Base-by-base conservation (phyloP, 2,329 filamentous ascomycete species). In the Pyrenochaeta sp. region DNA sequence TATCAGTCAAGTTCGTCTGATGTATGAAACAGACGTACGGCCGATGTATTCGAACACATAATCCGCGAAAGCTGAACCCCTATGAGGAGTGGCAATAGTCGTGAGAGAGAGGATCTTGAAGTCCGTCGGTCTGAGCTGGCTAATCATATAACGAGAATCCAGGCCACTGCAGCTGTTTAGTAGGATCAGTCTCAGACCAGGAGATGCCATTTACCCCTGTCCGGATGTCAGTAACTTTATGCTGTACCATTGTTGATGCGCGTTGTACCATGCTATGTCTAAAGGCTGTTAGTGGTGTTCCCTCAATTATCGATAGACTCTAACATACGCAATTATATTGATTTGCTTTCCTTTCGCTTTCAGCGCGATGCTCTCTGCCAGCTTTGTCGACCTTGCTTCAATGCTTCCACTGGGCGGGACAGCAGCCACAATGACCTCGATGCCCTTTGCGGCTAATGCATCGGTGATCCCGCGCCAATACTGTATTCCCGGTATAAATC, bases 51-150 rank as follows among this genome's bases (percentile, higher is more conserved):
- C 77, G 62, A 88, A 81, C 53, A 86, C 76, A 68, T 85, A 85
- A 69, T 88, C 86, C 36, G 86, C 86, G 57, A 87, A 85, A 5
- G 84, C 80, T 21, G 84, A 86, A 3, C 85, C 84, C 73, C 81
- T 74, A 74, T 88, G 86, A 1, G 86, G 86, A 12, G 83, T 84
- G 2, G 85, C 85, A 51, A 88, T 82, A 0, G 86, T 88, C 0
- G 86, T 88, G 60, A 88, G 71, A 0, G 85, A 87, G 32, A 92
- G 81, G 54, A 97, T 90, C 69, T 91, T 91, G 60, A 97, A 91
- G 45, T 87, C 85, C 2, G 77, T 76, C 9, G 84, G 85, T 44
- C 80, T 79, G 18, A 88, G 73, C 36, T 76, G 79, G 54, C 83
- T 86, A 61, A 88, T 85, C 83, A 88, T 87, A 62, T 87, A 87